Percentiles rank a stretch among this genome's conserved stretches.
These are phyloP conservation scores for Tylopilus sp. DNA, from an alignment of 768 basidiomycete genomes.

Conservation along the genomic window DNA sequence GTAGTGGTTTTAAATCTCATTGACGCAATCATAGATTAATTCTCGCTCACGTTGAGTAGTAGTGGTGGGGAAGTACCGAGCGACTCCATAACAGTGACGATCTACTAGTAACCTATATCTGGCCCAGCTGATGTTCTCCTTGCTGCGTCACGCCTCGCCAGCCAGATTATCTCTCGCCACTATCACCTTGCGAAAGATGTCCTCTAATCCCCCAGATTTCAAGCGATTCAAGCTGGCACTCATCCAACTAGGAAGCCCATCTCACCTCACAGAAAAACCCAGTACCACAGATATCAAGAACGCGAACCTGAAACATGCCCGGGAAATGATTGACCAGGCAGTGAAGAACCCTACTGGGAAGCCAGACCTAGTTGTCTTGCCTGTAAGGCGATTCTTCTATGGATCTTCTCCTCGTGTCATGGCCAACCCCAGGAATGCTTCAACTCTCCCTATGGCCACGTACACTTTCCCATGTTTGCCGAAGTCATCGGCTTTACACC, in stretches of 20 bases:
- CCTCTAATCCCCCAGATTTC: slow-evolving; percentile 38
- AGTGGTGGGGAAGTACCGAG: background rate
- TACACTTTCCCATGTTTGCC: slow-evolving; percentile 79
- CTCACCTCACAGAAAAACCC: slow-evolving; percentile 32
- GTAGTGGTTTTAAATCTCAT: background rate
- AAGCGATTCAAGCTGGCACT: slow-evolving; percentile 83
- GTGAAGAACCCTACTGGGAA: slow-evolving; percentile 42
- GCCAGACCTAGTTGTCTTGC: slow-evolving; percentile 81
- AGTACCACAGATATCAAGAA: slow-evolving; percentile 48
- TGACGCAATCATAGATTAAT: background rate
- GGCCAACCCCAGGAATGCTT: slow-evolving; percentile 67
- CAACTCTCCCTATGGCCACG: slow-evolving; percentile 80
- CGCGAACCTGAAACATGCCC: slow-evolving; percentile 79
- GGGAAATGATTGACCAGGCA: slow-evolving; percentile 74
- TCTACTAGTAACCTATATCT: background rate
- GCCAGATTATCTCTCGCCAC: background rate
- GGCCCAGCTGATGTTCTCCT: slow-evolving; percentile 10
- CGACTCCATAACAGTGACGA: background rate
- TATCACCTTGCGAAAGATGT: slow-evolving; percentile 21
- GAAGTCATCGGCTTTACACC: slow-evolving; percentile 68
- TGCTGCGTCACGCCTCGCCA: slow-evolving; percentile 11
- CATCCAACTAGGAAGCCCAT: slow-evolving; percentile 81
- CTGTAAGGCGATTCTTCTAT: slow-evolving; percentile 44
- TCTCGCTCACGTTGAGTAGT: slow-evolving; percentile 5
- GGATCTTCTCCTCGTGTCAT: slow-evolving; percentile 1